Conservation (phyloP, 306 rosid species). For the Dicorynia guianensis region DNA sequence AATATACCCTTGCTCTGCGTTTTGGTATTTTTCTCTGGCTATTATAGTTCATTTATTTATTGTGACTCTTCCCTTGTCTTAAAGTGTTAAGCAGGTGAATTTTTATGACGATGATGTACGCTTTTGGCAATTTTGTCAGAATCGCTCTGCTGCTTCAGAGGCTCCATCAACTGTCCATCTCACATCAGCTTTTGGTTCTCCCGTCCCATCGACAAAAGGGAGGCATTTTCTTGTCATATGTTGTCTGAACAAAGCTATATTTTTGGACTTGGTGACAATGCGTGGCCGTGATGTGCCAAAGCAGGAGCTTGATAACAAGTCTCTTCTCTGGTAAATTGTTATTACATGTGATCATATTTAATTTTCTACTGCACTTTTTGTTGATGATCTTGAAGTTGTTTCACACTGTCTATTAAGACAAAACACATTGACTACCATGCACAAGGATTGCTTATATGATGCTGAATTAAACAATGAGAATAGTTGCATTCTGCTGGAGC, state of each 20-base stretch:
- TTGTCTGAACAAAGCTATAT: constrained; percentile 95
- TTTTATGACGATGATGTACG: constrained; percentile 95
- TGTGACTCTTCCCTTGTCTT: constrained; percentile 37
- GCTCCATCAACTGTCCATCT: constrained; percentile 82
- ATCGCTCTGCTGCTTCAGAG: constrained; percentile 95
- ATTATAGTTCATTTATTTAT: constrained; percentile 41
- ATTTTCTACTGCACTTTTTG: constrained; percentile 1
- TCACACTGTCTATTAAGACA: constrained; percentile 10
- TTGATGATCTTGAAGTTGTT: constrained; percentile 17
- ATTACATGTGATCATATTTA: constrained; percentile 11
- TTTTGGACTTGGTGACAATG: constrained; percentile 98
- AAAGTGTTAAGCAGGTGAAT: constrained; percentile 94
- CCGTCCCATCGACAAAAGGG: constrained; percentile 92
- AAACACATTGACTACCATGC: constrained; percentile 7
- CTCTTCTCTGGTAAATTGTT: constrained; percentile 84
- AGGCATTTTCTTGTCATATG: constrained; percentile 98
- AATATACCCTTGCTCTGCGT: constrained; percentile 37
- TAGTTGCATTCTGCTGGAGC: constrained; percentile 37
- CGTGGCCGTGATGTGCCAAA: constrained; percentile 98
- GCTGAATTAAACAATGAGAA: constrained; percentile 22
- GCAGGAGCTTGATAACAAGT: constrained; percentile 95
- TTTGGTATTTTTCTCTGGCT: constrained; percentile 17
- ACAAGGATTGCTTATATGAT: not conserved
- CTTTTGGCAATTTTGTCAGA: constrained; percentile 95
- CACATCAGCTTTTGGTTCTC: constrained; percentile 78